Evolutionary conservation across 306 rosid genomes (phyloP), one percentile per base, ranked within the genome.

Genomic region (Dryas drummondii): DNA sequence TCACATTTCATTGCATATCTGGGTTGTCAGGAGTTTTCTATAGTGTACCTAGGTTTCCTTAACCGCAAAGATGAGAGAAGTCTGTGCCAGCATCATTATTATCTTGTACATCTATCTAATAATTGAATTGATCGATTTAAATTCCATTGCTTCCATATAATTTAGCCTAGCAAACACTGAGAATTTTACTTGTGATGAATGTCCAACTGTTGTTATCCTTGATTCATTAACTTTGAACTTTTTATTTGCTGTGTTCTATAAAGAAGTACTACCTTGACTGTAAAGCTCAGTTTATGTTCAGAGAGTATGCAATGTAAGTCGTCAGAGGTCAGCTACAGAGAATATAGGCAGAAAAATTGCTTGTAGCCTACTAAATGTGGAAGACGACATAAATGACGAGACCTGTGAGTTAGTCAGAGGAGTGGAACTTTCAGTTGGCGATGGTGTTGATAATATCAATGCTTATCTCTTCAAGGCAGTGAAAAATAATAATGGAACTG

Each of bases 381-480:
- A 88, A 48, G 80, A 74, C 40, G 85, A 55, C 68, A 26, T 48
- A 74, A 70, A 87, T n/a, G 96, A 88, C 45, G 94, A 90, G 53
- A 78, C 81, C 52, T 90, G 98, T 66, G 98, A 93, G 63, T 80
- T 93, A 55, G 96, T 93, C 61, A 87, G 22, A 9, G 98, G 98
- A 70, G 78, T 82, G 59, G 96, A 88, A 81, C 85, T 93, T 65
- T 88, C 91, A 4, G 80, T 92, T 57, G 92, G 87, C 37, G 96
- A 87, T 49, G 87, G 74, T 27, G 84, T 46, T 52, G 92, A 87
- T 51, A 67, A 54, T 54, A 76, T 88, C 73, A 32, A 68, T 26
- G 98, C 94, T 65, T 75, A 87, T 80, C 94, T 90, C 80, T 88
- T 90, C 84, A 87, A 66, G 79, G 91, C 96, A 76, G 91, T 93